Evolutionary conservation across 2,329 filamentous ascomycete genomes (phyloP).

Genomic region (Pestalotiopsis sp.): DNA sequence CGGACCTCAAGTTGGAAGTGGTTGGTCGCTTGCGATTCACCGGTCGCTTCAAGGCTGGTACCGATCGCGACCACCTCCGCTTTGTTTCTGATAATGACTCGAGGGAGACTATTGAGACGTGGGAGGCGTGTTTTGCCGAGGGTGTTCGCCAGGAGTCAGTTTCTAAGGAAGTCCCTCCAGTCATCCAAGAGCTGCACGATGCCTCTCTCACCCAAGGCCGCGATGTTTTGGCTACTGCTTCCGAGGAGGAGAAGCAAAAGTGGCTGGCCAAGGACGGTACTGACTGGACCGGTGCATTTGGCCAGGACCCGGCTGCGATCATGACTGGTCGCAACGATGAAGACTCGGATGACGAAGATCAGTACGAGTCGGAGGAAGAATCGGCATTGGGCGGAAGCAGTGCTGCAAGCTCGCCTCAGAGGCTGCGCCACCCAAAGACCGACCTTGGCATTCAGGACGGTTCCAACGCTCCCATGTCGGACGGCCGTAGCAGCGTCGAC

Average conservation of each 20-base stretch:
- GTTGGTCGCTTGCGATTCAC: slow-evolving; percentile 81
- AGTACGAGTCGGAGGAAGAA: slow-evolving; percentile 36
- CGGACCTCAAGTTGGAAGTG: slow-evolving; percentile 77
- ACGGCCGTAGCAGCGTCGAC: background rate
- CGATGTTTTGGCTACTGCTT: slow-evolving; percentile 75
- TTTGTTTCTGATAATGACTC: slow-evolving; percentile 88
- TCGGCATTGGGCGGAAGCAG: slow-evolving; percentile 25
- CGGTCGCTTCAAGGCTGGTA: slow-evolving; percentile 85
- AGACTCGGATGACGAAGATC: slow-evolving; percentile 39
- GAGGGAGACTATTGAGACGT: slow-evolving; percentile 91
- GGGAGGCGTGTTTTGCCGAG: slow-evolving; percentile 89
- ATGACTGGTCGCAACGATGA: slow-evolving; percentile 37
- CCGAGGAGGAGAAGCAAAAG: slow-evolving; percentile 71
- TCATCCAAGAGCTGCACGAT: slow-evolving; percentile 78
- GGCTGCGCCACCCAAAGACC: slow-evolving; percentile 25
- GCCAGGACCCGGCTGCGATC: slow-evolving; percentile 67
- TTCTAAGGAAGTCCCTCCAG: slow-evolving; percentile 70
- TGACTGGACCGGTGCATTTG: slow-evolving; percentile 88
- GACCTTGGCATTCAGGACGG: slow-evolving; percentile 42
- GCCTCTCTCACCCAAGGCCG: slow-evolving; percentile 77
- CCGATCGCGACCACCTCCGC: slow-evolving; percentile 79
- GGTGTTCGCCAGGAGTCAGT: slow-evolving; percentile 78
- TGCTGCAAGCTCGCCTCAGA: slow-evolving; percentile 19
- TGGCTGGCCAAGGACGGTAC: slow-evolving; percentile 82
- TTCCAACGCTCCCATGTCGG: slow-evolving; percentile 15